Base-by-base conservation (phyloP, 2,329 filamentous ascomycete species). In the Penicillium capsulatum region DNA sequence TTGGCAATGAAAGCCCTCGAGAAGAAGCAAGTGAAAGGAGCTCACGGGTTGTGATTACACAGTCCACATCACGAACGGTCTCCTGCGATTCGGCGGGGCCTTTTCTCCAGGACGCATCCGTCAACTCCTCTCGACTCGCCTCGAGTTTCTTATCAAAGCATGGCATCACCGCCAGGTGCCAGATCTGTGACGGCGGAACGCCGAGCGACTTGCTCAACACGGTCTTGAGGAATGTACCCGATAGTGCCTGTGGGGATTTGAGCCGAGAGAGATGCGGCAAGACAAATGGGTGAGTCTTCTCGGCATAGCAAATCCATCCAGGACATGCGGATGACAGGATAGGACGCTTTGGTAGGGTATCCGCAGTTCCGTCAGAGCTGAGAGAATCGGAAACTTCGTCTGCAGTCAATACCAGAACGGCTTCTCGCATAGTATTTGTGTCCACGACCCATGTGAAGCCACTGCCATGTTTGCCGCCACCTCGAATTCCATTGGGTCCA, bases 111-210 rank as follows among this genome's bases (percentile, higher is more conserved):
- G 80, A 78, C 5, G 76, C 69, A 59, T 91, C 85, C 1, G 90
- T 97, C 27, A 98, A 77, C 65, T 98, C 92, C 63, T 89, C 84
- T 37, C 92, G 82, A 54, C 89, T 94, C 5, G 92, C 92, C 68
- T 98, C 92, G 17, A 98, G 77, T 66, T 98, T 98, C 73, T 98
- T 98, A 65, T 98, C 92, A 64, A 98, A 97, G 65, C 92, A 98
- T 14, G 92, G 92, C 92, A 98, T 98, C 31, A 98, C 76, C 9
- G 91, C 88, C 37, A 97, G 67, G 65, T 97, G 91, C 87, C 91
- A 98, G 61, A 98, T 89, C 52, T 82, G 80, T 47, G 83, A 81
- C 0, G 89, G 84, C 1, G 83, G 66, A 34, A 96, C 80, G 22
- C 79, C 79, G 46, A 90, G 75, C 36, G 72, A 76, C 51, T 79